Evolutionary conservation across 768 basidiomycete species (phyloP).

Genomic region (Hysterangium stoloniferum): DNA sequence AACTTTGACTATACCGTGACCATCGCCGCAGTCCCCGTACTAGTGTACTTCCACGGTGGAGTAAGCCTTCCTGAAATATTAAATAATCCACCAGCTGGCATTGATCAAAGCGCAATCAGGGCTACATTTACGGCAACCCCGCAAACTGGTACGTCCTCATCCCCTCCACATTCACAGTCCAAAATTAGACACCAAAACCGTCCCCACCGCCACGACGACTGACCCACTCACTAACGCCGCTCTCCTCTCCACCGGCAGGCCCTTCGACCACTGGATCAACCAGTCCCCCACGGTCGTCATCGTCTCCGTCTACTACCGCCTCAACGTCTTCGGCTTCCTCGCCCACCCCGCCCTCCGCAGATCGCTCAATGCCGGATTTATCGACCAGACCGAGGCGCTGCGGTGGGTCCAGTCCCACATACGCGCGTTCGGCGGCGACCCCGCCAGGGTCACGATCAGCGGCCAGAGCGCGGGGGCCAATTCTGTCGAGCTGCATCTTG

Average conservation of each 20-base stretch:
- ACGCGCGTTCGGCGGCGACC: conserved; percentile 27
- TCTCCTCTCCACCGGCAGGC: conserved; percentile 28
- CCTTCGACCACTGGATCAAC: conserved; percentile 58
- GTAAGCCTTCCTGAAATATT: conserved; percentile 17
- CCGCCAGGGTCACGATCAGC: conserved; percentile 20
- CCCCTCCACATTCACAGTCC: background rate
- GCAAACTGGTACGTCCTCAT: conserved; percentile 32
- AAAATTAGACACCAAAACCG: conserved; percentile 5
- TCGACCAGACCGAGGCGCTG: conserved; percentile 35
- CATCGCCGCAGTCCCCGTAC: conserved; percentile 25
- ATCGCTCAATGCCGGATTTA: conserved; percentile 34
- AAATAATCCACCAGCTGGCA: too few species aligned
- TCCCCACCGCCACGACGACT: too few species aligned
- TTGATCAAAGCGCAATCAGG: conserved; percentile 20
- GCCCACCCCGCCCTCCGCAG: conserved; percentile 34
- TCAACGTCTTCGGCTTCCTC: conserved; percentile 53
- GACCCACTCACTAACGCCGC: too few species aligned
- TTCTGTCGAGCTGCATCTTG: conserved; percentile 36
- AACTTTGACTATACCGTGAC: background rate
- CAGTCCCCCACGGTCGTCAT: conserved; percentile 32
- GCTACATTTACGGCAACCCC: conserved; percentile 53
- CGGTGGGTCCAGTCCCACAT: conserved; percentile 37
- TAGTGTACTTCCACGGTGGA: conserved; percentile 37
- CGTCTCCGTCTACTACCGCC: conserved; percentile 35
- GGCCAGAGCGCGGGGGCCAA: conserved; percentile 38